A percentile compares a stretch with the other conserved stretches of the same genome.
Evolutionary conservation across 1,284 basidiomycete species (phyloP).

Genomic region (Athelia sp.): DNA sequence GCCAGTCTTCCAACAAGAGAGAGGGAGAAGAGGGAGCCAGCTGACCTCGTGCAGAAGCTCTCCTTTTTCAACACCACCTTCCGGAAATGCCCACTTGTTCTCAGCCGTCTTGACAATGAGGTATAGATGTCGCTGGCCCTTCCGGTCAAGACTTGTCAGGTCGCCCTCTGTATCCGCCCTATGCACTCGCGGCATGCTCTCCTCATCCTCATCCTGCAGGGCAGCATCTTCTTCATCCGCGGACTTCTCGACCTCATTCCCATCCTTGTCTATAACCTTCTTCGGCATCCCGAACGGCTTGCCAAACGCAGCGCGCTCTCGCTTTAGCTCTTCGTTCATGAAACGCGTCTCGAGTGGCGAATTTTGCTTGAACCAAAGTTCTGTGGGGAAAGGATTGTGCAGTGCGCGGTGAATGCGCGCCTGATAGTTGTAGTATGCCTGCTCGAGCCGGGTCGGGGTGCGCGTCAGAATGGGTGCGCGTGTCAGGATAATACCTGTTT

Average conservation of each 20-base stretch:
- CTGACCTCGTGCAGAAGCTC: conserved; percentile 70
- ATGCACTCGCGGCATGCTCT: conserved; percentile 54
- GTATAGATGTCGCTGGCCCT: conserved; percentile 83
- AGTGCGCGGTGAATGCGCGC: conserved; percentile 79
- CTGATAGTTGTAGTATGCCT: conserved; percentile 86
- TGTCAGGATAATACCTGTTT: conserved; percentile 72
- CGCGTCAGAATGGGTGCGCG: conserved; percentile 81
- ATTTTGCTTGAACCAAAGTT: conserved; percentile 95
- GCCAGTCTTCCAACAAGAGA: not conserved
- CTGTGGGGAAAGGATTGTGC: conserved; percentile 83
- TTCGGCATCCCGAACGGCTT: conserved; percentile 36
- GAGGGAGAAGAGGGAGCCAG: conserved; percentile 3
- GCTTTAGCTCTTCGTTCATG: conserved; percentile 63
- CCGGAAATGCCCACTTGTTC: conserved; percentile 79
- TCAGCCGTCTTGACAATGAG: conserved; percentile 62
- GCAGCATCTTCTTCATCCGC: conserved; percentile 45
- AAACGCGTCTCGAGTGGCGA: conserved; percentile 85
- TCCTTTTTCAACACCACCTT: conserved; percentile 55
- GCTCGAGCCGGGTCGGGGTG: conserved; percentile 74
- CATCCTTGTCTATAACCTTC: conserved; percentile 24
- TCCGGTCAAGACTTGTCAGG: conserved; percentile 74
- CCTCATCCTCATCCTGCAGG: conserved; percentile 58
- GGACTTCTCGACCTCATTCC: conserved; percentile 34
- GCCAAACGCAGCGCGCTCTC: conserved; percentile 72
- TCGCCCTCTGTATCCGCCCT: conserved; percentile 60